Conservation (phyloP, 176 grass and related monocot species). For the Aegilops tauschii region DNA sequence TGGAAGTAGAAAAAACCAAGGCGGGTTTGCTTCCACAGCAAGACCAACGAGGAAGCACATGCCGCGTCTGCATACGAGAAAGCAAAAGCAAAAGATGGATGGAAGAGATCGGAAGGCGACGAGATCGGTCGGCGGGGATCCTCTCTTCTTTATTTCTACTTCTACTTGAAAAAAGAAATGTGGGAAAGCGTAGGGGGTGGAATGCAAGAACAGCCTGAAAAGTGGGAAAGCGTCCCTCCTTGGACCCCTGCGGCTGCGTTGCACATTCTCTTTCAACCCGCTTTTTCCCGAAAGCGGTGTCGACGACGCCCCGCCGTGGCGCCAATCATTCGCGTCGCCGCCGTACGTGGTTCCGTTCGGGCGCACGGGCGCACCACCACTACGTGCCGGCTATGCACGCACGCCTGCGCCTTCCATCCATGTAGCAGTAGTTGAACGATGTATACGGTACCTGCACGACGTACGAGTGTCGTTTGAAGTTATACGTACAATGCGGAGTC, state of each 20-base stretch:
- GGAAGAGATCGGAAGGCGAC: not conserved
- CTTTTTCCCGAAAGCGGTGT: slow-evolving; percentile 11
- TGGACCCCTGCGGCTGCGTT: not conserved
- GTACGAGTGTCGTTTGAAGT: too few relatives aligned
- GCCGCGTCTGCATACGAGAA: not conserved
- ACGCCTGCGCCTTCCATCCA: too few relatives aligned
- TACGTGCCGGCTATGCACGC: too few relatives aligned
- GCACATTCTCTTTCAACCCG: not conserved
- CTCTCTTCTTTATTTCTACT: not conserved
- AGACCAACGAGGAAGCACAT: too few relatives aligned
- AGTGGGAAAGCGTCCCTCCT: not conserved
- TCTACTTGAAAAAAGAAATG: too few relatives aligned
- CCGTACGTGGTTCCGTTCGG: not conserved
- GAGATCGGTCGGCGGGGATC: not conserved
- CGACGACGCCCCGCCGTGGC: not conserved
- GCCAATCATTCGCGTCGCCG: not conserved
- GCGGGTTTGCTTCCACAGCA: too few relatives aligned
- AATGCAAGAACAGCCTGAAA: slow-evolving; percentile 21
- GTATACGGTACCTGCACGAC: too few relatives aligned
- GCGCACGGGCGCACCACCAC: not conserved
- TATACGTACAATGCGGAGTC: too few relatives aligned
- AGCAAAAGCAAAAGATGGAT: not conserved
- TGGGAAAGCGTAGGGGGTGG: not conserved
- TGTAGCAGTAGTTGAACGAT: too few relatives aligned
- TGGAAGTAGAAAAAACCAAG: too few relatives aligned